Evolutionary conservation across 202 grass and related monocot species (phyloP).

Genomic region (Hordeum pubiflorum): DNA sequence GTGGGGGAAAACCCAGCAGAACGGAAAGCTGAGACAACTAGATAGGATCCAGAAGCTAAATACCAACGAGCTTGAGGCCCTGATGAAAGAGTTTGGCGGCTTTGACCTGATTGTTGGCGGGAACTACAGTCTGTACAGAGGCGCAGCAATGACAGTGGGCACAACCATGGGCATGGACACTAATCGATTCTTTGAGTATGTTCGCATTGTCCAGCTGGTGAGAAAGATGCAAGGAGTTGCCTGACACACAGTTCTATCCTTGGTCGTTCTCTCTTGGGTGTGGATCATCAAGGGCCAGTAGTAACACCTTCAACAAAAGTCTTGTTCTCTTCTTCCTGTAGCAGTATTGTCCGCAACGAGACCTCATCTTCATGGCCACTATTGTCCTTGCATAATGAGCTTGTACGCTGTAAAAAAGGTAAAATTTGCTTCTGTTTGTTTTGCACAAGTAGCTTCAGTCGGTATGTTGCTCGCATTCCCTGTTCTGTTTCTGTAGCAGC

Average conservation of each 20-base stretch:
- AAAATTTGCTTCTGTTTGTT: neutral
- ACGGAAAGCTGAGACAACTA: conserved; percentile 51
- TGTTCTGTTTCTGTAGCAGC: no score
- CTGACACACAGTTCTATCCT: neutral
- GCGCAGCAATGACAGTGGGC: conserved; percentile 32
- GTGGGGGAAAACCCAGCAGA: conserved; percentile 53
- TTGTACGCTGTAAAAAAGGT: no score
- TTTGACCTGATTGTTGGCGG: conserved; percentile 71
- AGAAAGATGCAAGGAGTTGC: conserved; percentile 30
- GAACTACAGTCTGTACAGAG: conserved; percentile 29
- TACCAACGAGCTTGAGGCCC: conserved; percentile 22
- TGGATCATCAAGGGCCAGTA: no score
- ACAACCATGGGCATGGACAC: conserved; percentile 60
- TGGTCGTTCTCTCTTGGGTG: neutral
- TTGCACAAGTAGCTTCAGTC: neutral
- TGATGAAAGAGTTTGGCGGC: conserved; percentile 52
- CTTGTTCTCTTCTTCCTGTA: neutral
- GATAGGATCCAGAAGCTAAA: conserved; percentile 43
- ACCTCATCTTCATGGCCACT: no score
- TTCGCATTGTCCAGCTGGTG: conserved; percentile 53
- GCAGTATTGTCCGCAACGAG: no score
- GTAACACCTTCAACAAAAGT: no score
- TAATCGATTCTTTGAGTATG: conserved; percentile 48
- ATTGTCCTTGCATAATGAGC: no score
- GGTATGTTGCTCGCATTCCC: no score